Evolutionary conservation across 495 filamentous ascomycete genomes (phyloP).

Genomic region (Beverwykella pulmonaria): DNA sequence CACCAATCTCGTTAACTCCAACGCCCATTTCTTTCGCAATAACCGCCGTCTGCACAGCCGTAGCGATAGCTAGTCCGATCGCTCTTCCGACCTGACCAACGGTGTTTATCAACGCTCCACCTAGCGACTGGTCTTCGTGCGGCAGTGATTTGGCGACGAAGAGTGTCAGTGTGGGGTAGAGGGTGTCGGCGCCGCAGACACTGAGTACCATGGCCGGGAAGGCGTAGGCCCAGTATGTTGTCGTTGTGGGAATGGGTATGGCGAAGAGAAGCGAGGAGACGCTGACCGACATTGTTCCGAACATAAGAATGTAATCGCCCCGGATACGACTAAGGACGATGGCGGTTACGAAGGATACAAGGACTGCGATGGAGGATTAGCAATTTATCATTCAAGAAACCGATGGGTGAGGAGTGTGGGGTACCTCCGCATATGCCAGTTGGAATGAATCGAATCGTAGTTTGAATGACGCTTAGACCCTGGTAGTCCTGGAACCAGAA

Average conservation of each 20-base stretch:
- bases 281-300: constrained; percentile 54
- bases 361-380: constrained; percentile 25
- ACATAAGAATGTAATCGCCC: constrained; percentile 56
- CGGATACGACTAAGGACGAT: constrained; percentile 57
- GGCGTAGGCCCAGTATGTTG: constrained; percentile 62
- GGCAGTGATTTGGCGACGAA: constrained; percentile 62
- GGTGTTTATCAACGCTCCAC: constrained; percentile 63
- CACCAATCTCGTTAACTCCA: constrained; percentile 47
- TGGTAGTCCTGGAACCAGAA: constrained; percentile 67
- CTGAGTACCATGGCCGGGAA: constrained; percentile 61
- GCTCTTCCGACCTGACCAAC: constrained; percentile 61
- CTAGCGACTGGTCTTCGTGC: constrained; percentile 62
- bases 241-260: constrained; percentile 55
- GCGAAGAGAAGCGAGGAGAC: constrained; percentile 60
- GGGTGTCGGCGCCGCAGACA: constrained; percentile 62
- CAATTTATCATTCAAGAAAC: neutral
- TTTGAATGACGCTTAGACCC: constrained; percentile 56
- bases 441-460: constrained; percentile 63
- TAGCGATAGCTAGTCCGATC: constrained; percentile 60
- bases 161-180: constrained; percentile 61
- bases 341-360: constrained; percentile 55
- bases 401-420: neutral
- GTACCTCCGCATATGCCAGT: constrained; percentile 56
- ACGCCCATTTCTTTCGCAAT: constrained; percentile 46
- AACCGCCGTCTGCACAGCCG: constrained; percentile 59